Conservation (phyloP, 1,139 yeast species). For the Meyerozyma carpophila region DNA sequence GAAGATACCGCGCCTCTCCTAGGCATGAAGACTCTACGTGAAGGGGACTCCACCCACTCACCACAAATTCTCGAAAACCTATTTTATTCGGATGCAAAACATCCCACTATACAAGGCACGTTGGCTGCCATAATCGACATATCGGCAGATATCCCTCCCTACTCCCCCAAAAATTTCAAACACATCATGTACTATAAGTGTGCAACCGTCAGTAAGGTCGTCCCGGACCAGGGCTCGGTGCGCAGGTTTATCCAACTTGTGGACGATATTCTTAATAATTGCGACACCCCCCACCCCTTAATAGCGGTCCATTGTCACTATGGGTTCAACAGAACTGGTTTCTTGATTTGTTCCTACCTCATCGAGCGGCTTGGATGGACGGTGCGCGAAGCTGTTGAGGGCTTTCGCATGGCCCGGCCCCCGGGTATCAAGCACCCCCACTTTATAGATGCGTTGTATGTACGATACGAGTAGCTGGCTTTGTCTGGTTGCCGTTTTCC, state of each 20-base stretch:
- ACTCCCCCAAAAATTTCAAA: slow-evolving; percentile 54
- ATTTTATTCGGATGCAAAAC: slow-evolving; percentile 33
- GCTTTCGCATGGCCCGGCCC: slow-evolving; percentile 51
- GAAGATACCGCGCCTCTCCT: slow-evolving; percentile 44
- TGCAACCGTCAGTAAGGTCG: slow-evolving; percentile 75
- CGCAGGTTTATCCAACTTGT: slow-evolving; percentile 51
- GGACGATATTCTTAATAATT: slow-evolving; percentile 35
- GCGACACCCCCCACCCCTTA: slow-evolving; percentile 24
- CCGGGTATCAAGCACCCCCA: slow-evolving; percentile 81
- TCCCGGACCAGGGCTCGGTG: slow-evolving; percentile 62
- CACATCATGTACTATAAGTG: slow-evolving; percentile 60
- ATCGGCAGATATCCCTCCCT: slow-evolving; percentile 73
- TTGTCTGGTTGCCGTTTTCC: not conserved
- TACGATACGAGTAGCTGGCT: slow-evolving; percentile 43
- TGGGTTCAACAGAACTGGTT: slow-evolving; percentile 79
- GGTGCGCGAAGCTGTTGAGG: slow-evolving; percentile 59
- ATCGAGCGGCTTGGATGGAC: slow-evolving; percentile 56
- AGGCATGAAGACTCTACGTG: slow-evolving; percentile 74
- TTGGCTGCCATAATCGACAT: slow-evolving; percentile 64
- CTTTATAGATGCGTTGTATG: slow-evolving; percentile 67
- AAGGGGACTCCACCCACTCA: slow-evolving; percentile 57
- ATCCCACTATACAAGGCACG: slow-evolving; percentile 20
- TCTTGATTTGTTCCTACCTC: slow-evolving; percentile 63
- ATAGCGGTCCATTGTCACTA: slow-evolving; percentile 77
- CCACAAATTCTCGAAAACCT: slow-evolving; percentile 47